Conservation (phyloP, 73 alveolate species). For the Tetrahymena malaccensis region DNA sequence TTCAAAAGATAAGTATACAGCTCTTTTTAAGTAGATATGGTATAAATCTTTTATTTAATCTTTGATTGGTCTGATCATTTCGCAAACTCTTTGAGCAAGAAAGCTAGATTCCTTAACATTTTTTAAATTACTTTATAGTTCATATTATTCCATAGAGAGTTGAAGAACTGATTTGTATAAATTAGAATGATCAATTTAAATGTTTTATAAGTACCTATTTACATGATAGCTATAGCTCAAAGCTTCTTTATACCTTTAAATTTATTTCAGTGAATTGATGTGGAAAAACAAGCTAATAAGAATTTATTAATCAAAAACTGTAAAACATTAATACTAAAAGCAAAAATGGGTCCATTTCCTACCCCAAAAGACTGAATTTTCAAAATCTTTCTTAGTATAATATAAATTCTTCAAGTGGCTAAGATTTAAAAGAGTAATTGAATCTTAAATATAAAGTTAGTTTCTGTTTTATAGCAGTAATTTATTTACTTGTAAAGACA, state of each 20-base stretch:
- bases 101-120: background rate
- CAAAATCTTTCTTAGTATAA: background rate
- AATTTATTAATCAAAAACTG: background rate
- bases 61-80: background rate
- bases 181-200: background rate
- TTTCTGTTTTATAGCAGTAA: background rate
- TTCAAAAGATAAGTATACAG: background rate
- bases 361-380: background rate
- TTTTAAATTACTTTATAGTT: background rate
- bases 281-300: background rate
- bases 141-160: background rate
- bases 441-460: background rate
- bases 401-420: background rate
- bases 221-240: background rate
- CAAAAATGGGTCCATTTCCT: background rate
- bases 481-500: background rate
- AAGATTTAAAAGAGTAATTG: background rate
- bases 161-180: background rate
- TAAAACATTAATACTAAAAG: background rate
- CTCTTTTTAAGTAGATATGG: background rate
- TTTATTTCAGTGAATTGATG: background rate
- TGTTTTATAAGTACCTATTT: background rate
- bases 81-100: background rate
- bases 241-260: background rate
- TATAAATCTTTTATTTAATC: background rate